Evolutionary conservation across 202 grass and related monocot genomes (phyloP), one percentile per base, ranked within the genome.

Genomic region (Cymbopogon flexuosus): DNA sequence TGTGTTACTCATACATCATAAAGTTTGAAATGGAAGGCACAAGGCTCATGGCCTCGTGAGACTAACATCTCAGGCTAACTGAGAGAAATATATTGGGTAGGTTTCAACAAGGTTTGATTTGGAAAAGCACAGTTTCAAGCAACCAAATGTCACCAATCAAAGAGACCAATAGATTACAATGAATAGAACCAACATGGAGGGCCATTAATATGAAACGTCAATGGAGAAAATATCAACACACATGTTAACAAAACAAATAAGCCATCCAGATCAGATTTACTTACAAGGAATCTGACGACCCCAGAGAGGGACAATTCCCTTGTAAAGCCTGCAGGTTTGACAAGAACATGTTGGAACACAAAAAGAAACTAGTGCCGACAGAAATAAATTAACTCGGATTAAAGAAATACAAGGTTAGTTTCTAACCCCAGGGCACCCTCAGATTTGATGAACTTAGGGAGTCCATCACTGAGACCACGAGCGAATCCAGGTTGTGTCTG

Each of bases 401-500:
- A 21, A 65, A 66, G 6, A 76, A 34, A 83, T 42, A 30, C 14
- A 18, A 43, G 13, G 39, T 29, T 19, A 64, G 56, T 52, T 45
- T 80, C 57, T 77, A 85, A 94, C 92, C 92, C 89, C 6, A 33
- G 2, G 43, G 73, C 45, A 72, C 89, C 92, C 84, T 94, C 84
- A 34, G 92, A 81, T 82, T 70, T 86, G 42, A 94, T 49, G 78
- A 94, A 89, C 74, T 94, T 91, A 3, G 89, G 92, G 19, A 91
- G 77, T 2, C 89, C 89, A 79, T 89, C 92, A 31, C 84, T 62
- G 51, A 91, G 86, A 2, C 92, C 92, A 76, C 81, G 84, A 56
- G 89, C 92, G 16, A 91, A 94, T 5, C 86, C 89, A 37, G 86
- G 92, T 43, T 94, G 88, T 34, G 91, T 91, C 80, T 93, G 91